Base-by-base conservation (phyloP, 768 basidiomycete genomes). In the Rhodotorula toruloides region DNA sequence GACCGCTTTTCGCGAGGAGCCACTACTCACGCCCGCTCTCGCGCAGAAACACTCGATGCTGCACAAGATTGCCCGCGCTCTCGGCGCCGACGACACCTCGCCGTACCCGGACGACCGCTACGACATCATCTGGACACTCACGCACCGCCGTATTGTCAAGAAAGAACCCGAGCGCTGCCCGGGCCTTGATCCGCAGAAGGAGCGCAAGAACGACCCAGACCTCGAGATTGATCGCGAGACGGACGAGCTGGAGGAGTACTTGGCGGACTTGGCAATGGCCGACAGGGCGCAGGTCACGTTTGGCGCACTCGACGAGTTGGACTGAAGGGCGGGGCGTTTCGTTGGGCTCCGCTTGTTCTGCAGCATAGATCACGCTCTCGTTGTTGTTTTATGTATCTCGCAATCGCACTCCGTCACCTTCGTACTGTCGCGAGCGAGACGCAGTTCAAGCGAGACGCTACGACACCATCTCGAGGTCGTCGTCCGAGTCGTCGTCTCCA, bases 121-220 rank as follows among this genome's bases (percentile, higher is more conserved):
- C 65, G 70, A 71, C 55, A 61, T 71, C 62, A 61, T 71, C 50
- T 71, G 70, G 70, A 67, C 65, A 14, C 25, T 71, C 17, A 46
- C 53, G 13, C 39, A 50, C 40, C 29, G 44, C 16, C 37, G 55
- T 1, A 39, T 71, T 34, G 54, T 71, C 55, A 42, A 39, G n/a
- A 71, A 71, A 47, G 70, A 71, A 42, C 43, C 43, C n/a, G 70
- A 71, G 47, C 54, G 49, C 22, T 71, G 70, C 44, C 46, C 62
- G 1, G 70, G 70, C 1, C 25, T 71, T 29, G 70, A 71, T 53
- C 27, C 49, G 13, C 54, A 34, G 32, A 21, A 47, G 54, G 34
- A 32, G 37, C 3, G 22, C 5, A 27, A 31, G 29, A 49, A 71
- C 42, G 70, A 70, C 57, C 60, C 50, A 1, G 68, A 70, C 36